Base-by-base conservation (phyloP, 148 eudicot genomes). In the Vaccinium myrtillus region DNA sequence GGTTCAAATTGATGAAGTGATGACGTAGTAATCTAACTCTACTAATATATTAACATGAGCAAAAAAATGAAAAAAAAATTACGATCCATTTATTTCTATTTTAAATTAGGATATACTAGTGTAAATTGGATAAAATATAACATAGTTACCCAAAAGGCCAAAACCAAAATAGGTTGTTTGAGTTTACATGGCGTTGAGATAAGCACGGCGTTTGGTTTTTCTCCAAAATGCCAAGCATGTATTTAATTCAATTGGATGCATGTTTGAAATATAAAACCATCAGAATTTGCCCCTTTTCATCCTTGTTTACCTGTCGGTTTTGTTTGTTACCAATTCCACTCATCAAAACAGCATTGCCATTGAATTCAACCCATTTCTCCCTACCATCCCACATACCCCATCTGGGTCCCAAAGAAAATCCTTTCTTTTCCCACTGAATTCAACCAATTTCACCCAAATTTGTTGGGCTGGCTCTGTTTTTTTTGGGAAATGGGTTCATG, bases 401-500 rank as follows among this genome's bases (percentile, higher is more conserved):
- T 16, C 43, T 55, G 81, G 81, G 81, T 78, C 46, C 63, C 43
- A 53, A 30, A 19, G 82, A 58, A 50, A 32, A 36, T 12, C 43
- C 69, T 25, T 7, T 32, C 15, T 78, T 53, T n/a, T 16, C 43
- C 21, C 43, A 12, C 16, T 53, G 14, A 80, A 80, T 39, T 36
- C 56, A 2, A 23, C 12, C 53, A 53, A 36, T 8, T 56, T 21
- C 48, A 11, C 48, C 46, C 18, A 25, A 53, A 78, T 78, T 36
- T 18, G 1, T 43, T 79, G 69, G 30, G 36, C 14, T n/a, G 21
- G n/a, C n/a, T 56, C 61, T 80, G 78, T n/a, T 7, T 75, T 81
- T 77, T 15, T 21, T 67, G 67, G 55, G 19, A 87, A 84, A 94
- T 94, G 98, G 96, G 98, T 65, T 89, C 94, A 30, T 93, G 96